Evolutionary conservation across 768 basidiomycete species (phyloP), one percentile per base, ranked within the genome.

Genomic region (Podaxis pistillaris): DNA sequence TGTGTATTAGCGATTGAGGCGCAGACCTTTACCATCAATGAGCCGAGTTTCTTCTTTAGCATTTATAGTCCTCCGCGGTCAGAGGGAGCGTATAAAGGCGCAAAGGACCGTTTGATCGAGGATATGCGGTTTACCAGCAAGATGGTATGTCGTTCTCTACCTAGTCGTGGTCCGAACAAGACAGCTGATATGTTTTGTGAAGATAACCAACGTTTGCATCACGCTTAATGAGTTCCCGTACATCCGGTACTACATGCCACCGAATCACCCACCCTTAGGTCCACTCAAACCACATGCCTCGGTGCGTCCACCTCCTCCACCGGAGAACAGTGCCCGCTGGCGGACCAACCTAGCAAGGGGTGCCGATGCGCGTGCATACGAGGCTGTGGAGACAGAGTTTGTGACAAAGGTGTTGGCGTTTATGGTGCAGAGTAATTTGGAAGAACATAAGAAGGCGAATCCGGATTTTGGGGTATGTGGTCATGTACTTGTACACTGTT

Each of bases 161-260:
- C 58, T n/a, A 15, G 5, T 30, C 51, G 51, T 19, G n/a, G 15
- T 46, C 19, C 2, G 6, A 7, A 41, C 40, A 41, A 19, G 44
- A n/a, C n/a, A 46, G 9, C 8, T 46, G 44, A 46, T 19, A 19
- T 46, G 7, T 19, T 59, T 28, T 9, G 40, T 26, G 53, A 68
- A 91, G 95, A 89, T 99, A 66, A 74, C 93, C 28, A 97, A 98
- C 68, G 75, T 96, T 3, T 93, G 95, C 73, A 89, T 97, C 15
- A 86, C 93, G 0, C 75, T 98, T 30, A 90, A 94, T 68, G 97
- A 99, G 72, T 93, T 89, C 69, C 97, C 97, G 0, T 90, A 85
- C 71, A 89, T 98, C 66, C 90, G 96, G 36, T 98, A 96, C 76
- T 98, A 97, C 72, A 76, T 91, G 57, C 94, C 96, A 4, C 77